Base-by-base conservation (phyloP, 306 rosid species). In the Cyclanthera cordifolia region DNA sequence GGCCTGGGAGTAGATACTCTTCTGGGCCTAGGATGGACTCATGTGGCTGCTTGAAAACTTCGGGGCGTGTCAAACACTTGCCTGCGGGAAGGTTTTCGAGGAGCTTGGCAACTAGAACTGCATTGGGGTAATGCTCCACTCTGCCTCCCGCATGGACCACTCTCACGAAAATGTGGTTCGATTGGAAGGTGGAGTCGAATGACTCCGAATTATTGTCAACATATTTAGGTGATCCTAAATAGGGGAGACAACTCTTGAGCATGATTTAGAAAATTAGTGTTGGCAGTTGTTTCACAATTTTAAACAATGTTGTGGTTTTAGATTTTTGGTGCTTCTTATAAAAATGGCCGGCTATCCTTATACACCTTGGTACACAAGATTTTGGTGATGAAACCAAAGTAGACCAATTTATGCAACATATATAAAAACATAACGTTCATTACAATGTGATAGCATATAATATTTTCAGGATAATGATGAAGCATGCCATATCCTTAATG, bases 71-170 rank as follows among this genome's bases (percentile, higher is more conserved):
- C 30, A 86, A 72, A 53, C 80, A 82, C 81, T 82, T 87, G 10
- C 90, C 95, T 2, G 90, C 96, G 1, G 90, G 95, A 71, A 87
- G 78, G 69, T 81, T 87, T 54, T 69, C 71, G 81, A 91, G 84
- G 82, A 91, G 43, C 48, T 23, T 64, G 12, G 79, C 70, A n/a
- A 81, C 96, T 25, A 82, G 79, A 60, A 87, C 67, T 14, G 77
- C 89, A 67, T 81, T 72, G 28, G 52, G 72, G 64, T 78, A 87
- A 68, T 70, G 69, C 50, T 91, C 90, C 67, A 81, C 79, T 63
- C 70, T 75, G 10, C 97, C 90, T 6, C 89, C 92, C 32, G 81
- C 82, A 51, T 82, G 88, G 64, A 79, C 78, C 37, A 89, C 75
- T 78, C 84, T 92, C 78, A 92, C 93, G 45, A 67, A 73, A 53